Evolutionary conservation across 441 rosid species (phyloP).

Genomic region (Adansonia gregorii): DNA sequence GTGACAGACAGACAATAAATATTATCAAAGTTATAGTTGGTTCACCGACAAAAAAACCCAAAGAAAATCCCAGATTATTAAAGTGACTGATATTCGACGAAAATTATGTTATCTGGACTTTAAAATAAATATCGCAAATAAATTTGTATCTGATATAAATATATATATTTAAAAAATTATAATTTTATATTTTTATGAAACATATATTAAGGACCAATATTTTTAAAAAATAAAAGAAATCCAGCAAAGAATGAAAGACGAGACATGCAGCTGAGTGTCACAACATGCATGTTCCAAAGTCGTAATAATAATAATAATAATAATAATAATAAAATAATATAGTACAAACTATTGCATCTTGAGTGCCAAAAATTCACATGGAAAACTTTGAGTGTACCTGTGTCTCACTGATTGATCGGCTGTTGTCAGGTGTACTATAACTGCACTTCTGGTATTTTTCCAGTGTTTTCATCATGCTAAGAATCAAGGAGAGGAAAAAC

Average conservation of each 20-base stretch:
- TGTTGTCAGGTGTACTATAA: constrained; percentile 46
- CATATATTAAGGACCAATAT: too few relatives aligned
- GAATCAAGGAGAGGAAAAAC: background rate
- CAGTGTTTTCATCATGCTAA: constrained; percentile 58
- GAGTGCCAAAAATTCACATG: background rate
- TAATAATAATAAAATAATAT: too few relatives aligned
- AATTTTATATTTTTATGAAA: too few relatives aligned
- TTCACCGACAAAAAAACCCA: background rate
- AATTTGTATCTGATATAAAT: too few relatives aligned
- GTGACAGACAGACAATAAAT: background rate
- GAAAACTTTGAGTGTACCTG: constrained; percentile 37
- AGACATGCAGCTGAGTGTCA: background rate
- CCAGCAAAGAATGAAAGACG: too few relatives aligned
- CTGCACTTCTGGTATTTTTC: constrained; percentile 62
- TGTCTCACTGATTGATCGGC: constrained; percentile 36
- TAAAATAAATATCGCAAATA: too few relatives aligned
- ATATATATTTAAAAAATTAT: too few relatives aligned
- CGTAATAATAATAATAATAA: too few relatives aligned
- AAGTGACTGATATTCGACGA: background rate
- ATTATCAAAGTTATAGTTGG: background rate
- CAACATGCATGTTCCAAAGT: background rate
- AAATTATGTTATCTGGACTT: background rate
- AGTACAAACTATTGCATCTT: background rate
- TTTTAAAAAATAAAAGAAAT: too few relatives aligned
- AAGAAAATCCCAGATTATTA: background rate